Conservation (phyloP, 345 rosid genomes). For the Bruguiera parviflora region DNA sequence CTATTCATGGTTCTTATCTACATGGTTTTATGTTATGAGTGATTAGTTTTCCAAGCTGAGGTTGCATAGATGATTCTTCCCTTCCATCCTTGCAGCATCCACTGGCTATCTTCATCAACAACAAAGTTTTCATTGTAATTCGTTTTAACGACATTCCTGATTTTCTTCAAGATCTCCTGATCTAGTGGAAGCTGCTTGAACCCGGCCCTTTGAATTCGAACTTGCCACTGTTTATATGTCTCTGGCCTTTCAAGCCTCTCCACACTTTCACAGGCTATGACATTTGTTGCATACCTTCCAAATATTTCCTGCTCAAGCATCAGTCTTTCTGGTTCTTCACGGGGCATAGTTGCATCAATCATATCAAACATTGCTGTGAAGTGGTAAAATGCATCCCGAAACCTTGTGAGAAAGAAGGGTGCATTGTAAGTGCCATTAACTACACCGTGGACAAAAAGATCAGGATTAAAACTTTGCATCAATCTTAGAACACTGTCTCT, state of each 20-base stretch:
- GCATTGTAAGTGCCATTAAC: conserved; percentile 40
- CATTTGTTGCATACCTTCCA: conserved; percentile 24
- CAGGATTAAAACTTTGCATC: conserved; percentile 38
- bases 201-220: background rate
- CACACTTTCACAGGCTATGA: background rate
- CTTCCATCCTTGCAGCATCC: conserved; percentile 60
- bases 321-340: conserved; percentile 42
- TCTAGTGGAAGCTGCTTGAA: conserved; percentile 32
- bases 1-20: background rate
- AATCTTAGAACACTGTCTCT: conserved; percentile 42
- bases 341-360: conserved; percentile 41
- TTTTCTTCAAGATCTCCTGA: conserved; percentile 36
- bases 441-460: conserved; percentile 36
- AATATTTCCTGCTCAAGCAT: conserved; percentile 41
- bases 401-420: conserved; percentile 51
- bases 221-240: background rate
- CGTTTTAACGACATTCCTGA: conserved; percentile 24
- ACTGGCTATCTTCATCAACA: conserved; percentile 37
- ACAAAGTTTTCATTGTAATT: conserved; percentile 47
- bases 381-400: conserved; percentile 50
- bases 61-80: conserved; percentile 42
- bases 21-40: background rate
- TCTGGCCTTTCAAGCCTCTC: background rate
- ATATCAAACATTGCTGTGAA: conserved; percentile 42
- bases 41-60: conserved; percentile 40